Base-by-base conservation (phyloP, 768 basidiomycete species). In the Ephemerocybe angulata region DNA sequence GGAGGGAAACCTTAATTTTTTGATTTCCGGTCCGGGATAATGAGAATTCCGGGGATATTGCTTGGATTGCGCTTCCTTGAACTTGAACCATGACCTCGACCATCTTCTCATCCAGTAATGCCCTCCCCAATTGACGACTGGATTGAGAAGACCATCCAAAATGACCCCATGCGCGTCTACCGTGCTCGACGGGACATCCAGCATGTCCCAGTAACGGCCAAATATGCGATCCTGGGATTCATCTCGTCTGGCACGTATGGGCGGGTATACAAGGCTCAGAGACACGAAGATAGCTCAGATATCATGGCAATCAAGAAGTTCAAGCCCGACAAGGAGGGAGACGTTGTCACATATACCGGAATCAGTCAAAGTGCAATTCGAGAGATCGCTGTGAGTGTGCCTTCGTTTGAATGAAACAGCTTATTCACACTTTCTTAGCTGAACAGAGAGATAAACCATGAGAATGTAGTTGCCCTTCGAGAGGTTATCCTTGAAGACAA, bases 261-360 rank as follows among this genome's bases (percentile, higher is more conserved):
- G 1, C 80, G 95, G n/a, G 97, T 98, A 2, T 99, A 98, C 83
- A 98, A 98, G 69, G 97, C 95, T 0, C 82, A 86, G 65, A 88
- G 87, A 64, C 75, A 82, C 43, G 88, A 86, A 12, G 79, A 83
- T 3, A 85, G 87, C 38, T 83, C 78, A 2, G 77, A 74, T 58
- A 79, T 96, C 44, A 88, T 94, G 62, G 97, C 97, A 5, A 98
- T 99, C 75, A 99, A 99, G 78, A 99, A 98, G 70, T 98, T 98
- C 78, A 99, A 99, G 67, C 97, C 96, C 0, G 97, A 99, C 79
- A 98, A 98, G 71, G 97, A 99, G 73, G 96, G 96, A 21, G 97
- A 98, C 65, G 86, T 94, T 1, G 74, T 88, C 50, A 93, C 93
- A 0, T 99, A 98, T 68, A 98, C 96, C 10, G 97, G 96, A 2